phyloP scores from a whole-genome alignment of 75 land plant species.

The Sequoia sempervirens region DNA sequence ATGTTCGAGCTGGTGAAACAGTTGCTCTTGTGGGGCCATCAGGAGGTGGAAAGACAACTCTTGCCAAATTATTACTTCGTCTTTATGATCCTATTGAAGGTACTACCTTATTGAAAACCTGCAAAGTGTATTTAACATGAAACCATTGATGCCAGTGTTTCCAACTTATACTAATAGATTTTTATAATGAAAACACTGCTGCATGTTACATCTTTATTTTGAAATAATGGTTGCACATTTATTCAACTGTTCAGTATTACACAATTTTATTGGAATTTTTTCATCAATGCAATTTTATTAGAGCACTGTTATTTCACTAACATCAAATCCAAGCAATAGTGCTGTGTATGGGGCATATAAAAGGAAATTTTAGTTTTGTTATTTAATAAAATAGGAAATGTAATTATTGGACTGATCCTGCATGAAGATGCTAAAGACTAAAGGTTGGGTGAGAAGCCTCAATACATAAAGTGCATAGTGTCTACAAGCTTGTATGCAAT shows the following conservation, averaged over 20 bases:
- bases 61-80: conserved; percentile 83
- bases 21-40: conserved; percentile 94
- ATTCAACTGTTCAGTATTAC: background rate
- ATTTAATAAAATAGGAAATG: background rate
- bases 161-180: background rate
- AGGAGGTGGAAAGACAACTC: conserved; percentile 93
- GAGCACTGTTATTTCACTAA: background rate
- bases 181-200: background rate
- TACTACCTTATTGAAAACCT: conserved; percentile 8
- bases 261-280: background rate
- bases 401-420: background rate
- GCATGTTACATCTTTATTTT: background rate
- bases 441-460: background rate
- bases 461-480: background rate
- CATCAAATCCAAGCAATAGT: background rate
- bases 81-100: conserved; percentile 85
- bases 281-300: background rate
- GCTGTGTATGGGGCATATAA: background rate
- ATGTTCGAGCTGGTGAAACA: conserved; percentile 76
- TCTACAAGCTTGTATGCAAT: background rate
- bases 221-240: background rate
- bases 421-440: background rate
- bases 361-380: background rate
- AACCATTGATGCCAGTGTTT: background rate
- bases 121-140: background rate